phyloP scores from a whole-genome alignment of 305 asterid genomes.

The Rubia peregrina region DNA sequence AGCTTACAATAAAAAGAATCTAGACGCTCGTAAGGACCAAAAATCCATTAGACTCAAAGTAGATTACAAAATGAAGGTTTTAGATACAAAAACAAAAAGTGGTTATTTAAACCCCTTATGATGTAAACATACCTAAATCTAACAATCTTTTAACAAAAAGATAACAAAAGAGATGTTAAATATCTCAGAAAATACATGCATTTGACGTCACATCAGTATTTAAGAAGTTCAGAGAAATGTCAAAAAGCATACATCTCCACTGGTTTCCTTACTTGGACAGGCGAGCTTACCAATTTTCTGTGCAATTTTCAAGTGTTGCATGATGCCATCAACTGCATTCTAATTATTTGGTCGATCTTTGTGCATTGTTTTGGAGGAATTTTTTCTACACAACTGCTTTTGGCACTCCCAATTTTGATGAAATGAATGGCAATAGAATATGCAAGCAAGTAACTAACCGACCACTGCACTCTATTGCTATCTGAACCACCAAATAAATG shows the following conservation, averaged over 20 bases:
- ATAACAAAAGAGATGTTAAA: no score
- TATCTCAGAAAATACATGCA: no score
- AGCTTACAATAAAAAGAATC: no score
- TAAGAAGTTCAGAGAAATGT: constrained; percentile 59
- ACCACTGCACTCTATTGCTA: not conserved
- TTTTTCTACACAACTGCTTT: constrained; percentile 83
- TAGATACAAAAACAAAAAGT: no score
- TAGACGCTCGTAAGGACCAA: no score
- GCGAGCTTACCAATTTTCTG: constrained; percentile 25
- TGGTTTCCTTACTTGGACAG: constrained; percentile 98
- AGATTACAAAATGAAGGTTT: no score
- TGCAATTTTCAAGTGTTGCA: not conserved
- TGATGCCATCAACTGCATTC: not conserved
- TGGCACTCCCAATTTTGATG: constrained; percentile 81
- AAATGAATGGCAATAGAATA: constrained; percentile 67
- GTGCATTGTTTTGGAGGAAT: constrained; percentile 69
- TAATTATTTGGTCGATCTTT: constrained; percentile 21
- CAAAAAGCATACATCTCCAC: constrained; percentile 80
- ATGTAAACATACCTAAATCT: no score
- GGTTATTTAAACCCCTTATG: no score
- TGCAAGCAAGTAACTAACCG: constrained; percentile 72
- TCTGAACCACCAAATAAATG: not conserved
- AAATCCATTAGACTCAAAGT: no score
- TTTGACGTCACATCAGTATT: no score
- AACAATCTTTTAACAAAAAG: no score